Percentiles rank a stretch among this genome's conserved stretches.
Evolutionary conservation across 192 early-diverging fungal genomes (phyloP).

Genomic region (Cladochytrium replicatum): DNA sequence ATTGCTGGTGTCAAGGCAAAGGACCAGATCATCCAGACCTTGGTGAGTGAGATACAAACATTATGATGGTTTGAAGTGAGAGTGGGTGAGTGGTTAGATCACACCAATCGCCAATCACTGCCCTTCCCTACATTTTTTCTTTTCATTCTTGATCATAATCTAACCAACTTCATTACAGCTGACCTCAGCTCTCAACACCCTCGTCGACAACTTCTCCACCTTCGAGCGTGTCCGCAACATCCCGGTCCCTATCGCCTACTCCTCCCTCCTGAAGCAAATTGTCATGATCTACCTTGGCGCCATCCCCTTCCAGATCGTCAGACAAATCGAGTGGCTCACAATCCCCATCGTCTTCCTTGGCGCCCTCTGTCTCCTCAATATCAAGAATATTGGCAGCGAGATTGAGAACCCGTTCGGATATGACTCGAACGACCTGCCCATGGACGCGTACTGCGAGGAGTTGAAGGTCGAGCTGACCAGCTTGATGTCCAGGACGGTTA

Average conservation of each 20-base stretch:
- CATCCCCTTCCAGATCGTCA: slow-evolving; percentile 52
- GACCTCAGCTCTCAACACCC: slow-evolving; percentile 26
- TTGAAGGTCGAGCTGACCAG: slow-evolving; percentile 22
- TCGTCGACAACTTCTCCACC: slow-evolving; percentile 48
- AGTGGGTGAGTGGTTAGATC: no score
- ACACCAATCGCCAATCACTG: no score
- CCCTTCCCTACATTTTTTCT: no score
- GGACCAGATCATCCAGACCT: no score
- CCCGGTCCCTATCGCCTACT: slow-evolving; percentile 61
- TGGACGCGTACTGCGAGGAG: slow-evolving; percentile 27
- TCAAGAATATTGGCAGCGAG: slow-evolving; percentile 74
- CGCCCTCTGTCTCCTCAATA: slow-evolving; percentile 71
- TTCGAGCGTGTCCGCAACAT: slow-evolving; percentile 61
- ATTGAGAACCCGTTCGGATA: slow-evolving; percentile 91
- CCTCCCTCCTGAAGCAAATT: slow-evolving; percentile 60
- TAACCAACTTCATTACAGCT: no score
- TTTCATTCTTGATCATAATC: no score
- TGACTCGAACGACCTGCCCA: slow-evolving; percentile 58
- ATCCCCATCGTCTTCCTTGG: slow-evolving; percentile 58
- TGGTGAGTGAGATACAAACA: no score
- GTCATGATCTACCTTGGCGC: slow-evolving; percentile 47
- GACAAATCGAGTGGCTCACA: slow-evolving; percentile 36
- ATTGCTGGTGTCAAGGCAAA: no score
- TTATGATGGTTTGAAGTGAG: no score
- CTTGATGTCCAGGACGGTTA: slow-evolving; percentile 12